Base-by-base conservation (phyloP, 805 yeast species). In the Candida orba region DNA sequence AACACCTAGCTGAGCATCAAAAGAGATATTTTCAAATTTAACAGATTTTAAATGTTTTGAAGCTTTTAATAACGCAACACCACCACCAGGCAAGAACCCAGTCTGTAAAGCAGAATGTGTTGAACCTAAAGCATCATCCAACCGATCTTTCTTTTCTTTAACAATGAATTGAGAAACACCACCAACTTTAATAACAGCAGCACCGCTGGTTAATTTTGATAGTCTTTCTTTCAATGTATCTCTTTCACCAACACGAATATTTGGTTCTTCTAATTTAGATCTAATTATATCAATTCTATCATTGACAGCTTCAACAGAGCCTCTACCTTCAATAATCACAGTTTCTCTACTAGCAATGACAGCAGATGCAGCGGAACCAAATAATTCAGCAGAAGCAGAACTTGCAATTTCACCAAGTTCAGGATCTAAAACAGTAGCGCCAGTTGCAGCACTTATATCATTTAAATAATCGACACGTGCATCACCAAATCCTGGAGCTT, bases 1-100 rank as follows among this genome's bases (percentile, higher is more conserved):
- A 52, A 93, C 95, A 70, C 99, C 99, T 53, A 91, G 78, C 70
- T 85, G 86, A 71, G 90, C 96, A 73, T 93, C 98, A 62, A 93
- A 93, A 4, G 50, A 39, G 18, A 47, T n/a, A 80, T 89, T 89
- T 31, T 74, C 84, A 50, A 85, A 77, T 66, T 79, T 73, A 51
- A 86, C 80, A 20, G 66, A 72, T 52, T 79, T 88, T 59, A 93
- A 76, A 50, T 81, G 66, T 57, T 79, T 75, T 42, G 95, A 78
- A 41, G 98, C 97, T 78, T 93, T 93, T 60, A 88, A 76, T 62
- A 93, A 76, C 46, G 99, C 99, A 54, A 97, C 88, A 71, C 99
- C 99, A 67, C 99, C 99, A 73, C 99, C 99, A 63, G 99, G 99
- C 54, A 93, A 77, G 63, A 93, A 89, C 71, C 99, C 99, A 70